Conservation (phyloP, 352 stramenopile species). For the Globisporangium radiosum region DNA sequence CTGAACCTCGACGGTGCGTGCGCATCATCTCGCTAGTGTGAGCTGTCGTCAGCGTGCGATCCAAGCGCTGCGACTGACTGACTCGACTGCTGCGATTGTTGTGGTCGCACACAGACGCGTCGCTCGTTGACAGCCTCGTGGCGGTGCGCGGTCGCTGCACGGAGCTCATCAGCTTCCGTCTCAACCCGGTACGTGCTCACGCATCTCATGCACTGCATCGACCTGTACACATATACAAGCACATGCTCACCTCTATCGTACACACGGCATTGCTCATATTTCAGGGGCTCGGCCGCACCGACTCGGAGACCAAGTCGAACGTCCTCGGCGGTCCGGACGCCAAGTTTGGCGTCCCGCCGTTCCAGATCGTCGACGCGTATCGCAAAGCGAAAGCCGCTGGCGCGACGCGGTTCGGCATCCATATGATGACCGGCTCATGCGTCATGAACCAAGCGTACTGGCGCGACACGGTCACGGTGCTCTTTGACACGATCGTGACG, state of each 20-base stretch:
- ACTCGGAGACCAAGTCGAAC: slow-evolving; percentile 88
- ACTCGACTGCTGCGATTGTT: neutral
- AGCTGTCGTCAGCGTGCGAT: neutral
- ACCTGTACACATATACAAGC: too few relatives aligned
- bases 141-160: slow-evolving; percentile 59
- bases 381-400: slow-evolving; percentile 69
- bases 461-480: slow-evolving; percentile 80
- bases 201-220: too few relatives aligned
- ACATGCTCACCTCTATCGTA: too few relatives aligned
- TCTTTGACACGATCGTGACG: slow-evolving; percentile 78
- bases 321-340: slow-evolving; percentile 81
- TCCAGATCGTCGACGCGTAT: slow-evolving; percentile 87
- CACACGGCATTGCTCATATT: neutral
- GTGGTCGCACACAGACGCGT: slow-evolving; percentile 33
- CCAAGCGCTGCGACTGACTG: neutral
- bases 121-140: slow-evolving; percentile 74
- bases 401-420: slow-evolving; percentile 83
- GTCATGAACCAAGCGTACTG: slow-evolving; percentile 88
- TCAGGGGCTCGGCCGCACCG: slow-evolving; percentile 71
- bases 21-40: neutral
- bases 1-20: slow-evolving; percentile 74
- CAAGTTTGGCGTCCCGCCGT: slow-evolving; percentile 86
- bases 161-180: slow-evolving; percentile 83
- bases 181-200: slow-evolving; percentile 51
- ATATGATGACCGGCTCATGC: slow-evolving; percentile 91